phyloP scores from a whole-genome alignment of 2,329 filamentous ascomycete genomes.

The Aspergillus tanneri region DNA sequence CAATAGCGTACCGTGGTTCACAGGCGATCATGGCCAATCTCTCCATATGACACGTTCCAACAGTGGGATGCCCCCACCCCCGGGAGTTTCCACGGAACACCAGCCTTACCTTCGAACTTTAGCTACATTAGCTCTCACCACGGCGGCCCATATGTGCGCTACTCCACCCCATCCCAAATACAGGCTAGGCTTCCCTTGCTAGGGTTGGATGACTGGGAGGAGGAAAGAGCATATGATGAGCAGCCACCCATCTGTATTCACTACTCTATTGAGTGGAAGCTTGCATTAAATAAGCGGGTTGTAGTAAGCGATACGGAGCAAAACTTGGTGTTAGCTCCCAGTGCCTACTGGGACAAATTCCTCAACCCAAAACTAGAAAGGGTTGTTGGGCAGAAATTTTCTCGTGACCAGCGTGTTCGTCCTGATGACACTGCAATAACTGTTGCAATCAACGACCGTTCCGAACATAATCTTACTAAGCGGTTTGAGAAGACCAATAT shows the following conservation, averaged over 20 bases:
- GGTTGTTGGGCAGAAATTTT: neutral
- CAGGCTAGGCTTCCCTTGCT: too few species aligned
- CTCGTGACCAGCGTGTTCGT: neutral
- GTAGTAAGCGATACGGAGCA: slow-evolving; percentile 12
- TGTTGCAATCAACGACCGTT: neutral
- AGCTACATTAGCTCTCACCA: too few species aligned
- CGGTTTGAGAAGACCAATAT: slow-evolving; percentile 15
- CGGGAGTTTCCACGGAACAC: too few species aligned
- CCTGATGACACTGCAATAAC: neutral
- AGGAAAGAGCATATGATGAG: slow-evolving; percentile 10
- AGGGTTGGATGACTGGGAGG: too few species aligned
- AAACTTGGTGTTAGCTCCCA: slow-evolving; percentile 15
- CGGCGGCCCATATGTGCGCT: too few species aligned
- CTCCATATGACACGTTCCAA: too few species aligned
- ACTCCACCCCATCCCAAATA: too few species aligned
- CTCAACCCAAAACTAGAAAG: slow-evolving; percentile 15
- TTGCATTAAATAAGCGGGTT: slow-evolving; percentile 17
- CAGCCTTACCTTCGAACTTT: too few species aligned
- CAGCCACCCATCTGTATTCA: slow-evolving; percentile 15
- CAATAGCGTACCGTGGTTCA: too few species aligned
- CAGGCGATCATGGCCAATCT: too few species aligned
- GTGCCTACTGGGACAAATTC: slow-evolving; percentile 14
- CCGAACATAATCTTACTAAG: neutral
- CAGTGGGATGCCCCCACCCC: too few species aligned
- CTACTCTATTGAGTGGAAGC: slow-evolving; percentile 18